A percentile compares a stretch with the other conserved stretches of the same genome.
These are phyloP conservation scores for Anthracocystis setariae DNA, from an alignment of 1,284 basidiomycete species.

Conservation along the genomic window DNA sequence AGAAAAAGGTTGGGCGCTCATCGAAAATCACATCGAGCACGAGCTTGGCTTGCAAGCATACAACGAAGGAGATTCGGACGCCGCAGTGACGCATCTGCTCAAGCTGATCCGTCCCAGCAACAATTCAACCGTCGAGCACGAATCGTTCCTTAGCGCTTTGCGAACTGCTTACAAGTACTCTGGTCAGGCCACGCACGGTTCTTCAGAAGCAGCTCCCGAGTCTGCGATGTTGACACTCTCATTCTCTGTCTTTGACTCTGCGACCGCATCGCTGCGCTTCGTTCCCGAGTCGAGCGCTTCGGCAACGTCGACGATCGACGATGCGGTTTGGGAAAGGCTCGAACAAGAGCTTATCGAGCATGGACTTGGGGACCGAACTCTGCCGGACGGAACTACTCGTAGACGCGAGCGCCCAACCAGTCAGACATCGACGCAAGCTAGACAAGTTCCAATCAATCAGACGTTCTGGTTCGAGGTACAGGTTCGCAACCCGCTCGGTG, in stretches of 20 bases:
- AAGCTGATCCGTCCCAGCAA: conserved; percentile 39
- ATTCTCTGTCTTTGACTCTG: conserved; percentile 18
- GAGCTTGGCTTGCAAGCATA: conserved; percentile 71
- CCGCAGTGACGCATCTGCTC: conserved; percentile 70
- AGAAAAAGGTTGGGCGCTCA: conserved; percentile 68
- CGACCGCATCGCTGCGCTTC: conserved; percentile 18
- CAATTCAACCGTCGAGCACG: conserved; percentile 64
- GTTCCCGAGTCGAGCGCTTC: conserved; percentile 23
- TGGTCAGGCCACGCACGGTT: not conserved
- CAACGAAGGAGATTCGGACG: conserved; percentile 70
- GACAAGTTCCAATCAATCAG: conserved; percentile 56
- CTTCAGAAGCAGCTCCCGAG: not conserved
- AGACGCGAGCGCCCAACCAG: conserved; percentile 21
- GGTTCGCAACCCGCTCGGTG: conserved; percentile 69
- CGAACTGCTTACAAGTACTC: conserved; percentile 69
- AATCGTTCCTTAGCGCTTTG: conserved; percentile 69
- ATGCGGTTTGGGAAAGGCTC: conserved; percentile 29
- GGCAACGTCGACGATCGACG: conserved; percentile 13
- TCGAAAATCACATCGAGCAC: conserved; percentile 70
- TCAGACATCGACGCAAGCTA: conserved; percentile 19
- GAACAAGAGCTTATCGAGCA: conserved; percentile 26
- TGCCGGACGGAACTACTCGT: conserved; percentile 10
- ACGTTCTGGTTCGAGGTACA: conserved; percentile 68
- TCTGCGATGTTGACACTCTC: conserved; percentile 1
- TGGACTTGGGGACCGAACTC: conserved; percentile 18